Evolutionary conservation across 495 filamentous ascomycete genomes (phyloP).

Genomic region (Xylaria venustula): DNA sequence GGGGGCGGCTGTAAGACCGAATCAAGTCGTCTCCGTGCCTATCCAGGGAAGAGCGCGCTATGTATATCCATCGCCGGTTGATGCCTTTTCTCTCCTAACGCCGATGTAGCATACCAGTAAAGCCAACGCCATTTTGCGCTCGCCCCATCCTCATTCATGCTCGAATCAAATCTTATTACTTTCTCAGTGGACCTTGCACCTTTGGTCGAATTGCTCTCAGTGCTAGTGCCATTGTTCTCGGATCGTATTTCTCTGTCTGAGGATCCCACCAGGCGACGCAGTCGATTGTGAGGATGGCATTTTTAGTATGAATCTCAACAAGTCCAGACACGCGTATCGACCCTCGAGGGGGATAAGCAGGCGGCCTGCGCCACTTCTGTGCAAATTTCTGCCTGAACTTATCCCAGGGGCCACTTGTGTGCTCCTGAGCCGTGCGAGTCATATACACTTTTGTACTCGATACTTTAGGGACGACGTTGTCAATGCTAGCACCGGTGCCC

Average conservation of each 20-base stretch:
- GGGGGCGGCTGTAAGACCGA: too few species aligned
- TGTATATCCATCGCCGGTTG: background rate
- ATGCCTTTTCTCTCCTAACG: slow-evolving; percentile 7
- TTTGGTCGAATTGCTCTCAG: slow-evolving; percentile 1
- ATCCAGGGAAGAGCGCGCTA: background rate
- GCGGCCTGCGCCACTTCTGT: slow-evolving; percentile 43
- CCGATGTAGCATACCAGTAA: background rate
- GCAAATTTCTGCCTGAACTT: slow-evolving; percentile 55
- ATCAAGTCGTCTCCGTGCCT: background rate
- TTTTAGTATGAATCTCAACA: slow-evolving; percentile 61
- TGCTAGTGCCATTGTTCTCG: background rate
- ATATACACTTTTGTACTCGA: slow-evolving; percentile 30
- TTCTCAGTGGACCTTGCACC: background rate
- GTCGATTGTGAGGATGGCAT: slow-evolving; percentile 36
- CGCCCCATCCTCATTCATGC: background rate
- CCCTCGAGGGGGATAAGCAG: slow-evolving; percentile 56
- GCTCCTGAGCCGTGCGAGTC: slow-evolving; percentile 35
- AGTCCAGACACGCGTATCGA: slow-evolving; percentile 63
- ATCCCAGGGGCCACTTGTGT: slow-evolving; percentile 34
- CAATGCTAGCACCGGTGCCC: slow-evolving; percentile 24
- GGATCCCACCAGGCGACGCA: slow-evolving; percentile 28
- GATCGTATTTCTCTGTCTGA: slow-evolving; percentile 22
- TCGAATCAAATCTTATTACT: background rate
- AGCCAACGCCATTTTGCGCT: background rate
- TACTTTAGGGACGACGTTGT: slow-evolving; percentile 15